Evolutionary conservation across 257 asterid genomes (phyloP).

Genomic region (Capsicum pubescens): DNA sequence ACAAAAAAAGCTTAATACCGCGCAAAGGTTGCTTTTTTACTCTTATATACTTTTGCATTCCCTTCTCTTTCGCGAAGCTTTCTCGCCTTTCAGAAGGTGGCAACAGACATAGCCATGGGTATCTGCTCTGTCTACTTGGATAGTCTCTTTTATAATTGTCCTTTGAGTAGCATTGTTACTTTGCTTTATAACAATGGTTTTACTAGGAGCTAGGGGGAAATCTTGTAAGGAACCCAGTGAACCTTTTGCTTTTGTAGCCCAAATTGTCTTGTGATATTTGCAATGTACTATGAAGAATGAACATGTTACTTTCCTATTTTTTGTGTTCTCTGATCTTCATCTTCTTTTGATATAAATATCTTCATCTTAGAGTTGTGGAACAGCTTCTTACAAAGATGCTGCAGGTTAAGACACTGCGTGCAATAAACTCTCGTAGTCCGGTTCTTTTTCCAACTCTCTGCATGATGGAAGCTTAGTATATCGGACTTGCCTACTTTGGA

Average conservation of each 20-base stretch:
- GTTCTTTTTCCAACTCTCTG: not conserved
- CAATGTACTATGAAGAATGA: not conserved
- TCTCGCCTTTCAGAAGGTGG: not conserved
- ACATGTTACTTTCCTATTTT: not conserved
- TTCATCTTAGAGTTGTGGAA: too few species aligned
- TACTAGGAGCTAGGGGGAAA: not conserved
- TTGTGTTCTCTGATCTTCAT: not conserved
- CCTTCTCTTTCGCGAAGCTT: not conserved
- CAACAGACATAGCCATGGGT: not conserved
- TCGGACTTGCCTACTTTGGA: too few species aligned
- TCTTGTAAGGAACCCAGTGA: conserved; percentile 21
- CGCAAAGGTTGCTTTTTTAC: conserved; percentile 5
- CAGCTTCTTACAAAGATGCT: not conserved
- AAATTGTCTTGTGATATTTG: conserved; percentile 13
- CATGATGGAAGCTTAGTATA: too few species aligned
- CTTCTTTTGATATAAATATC: not conserved
- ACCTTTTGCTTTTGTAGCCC: not conserved
- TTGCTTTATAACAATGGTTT: not conserved
- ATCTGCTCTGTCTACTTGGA: conserved; percentile 3
- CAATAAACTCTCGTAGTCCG: not conserved
- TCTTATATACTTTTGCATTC: conserved; percentile 14
- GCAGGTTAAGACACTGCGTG: not conserved
- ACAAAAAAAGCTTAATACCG: conserved; percentile 6
- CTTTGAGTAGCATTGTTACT: not conserved
- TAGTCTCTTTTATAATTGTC: not conserved